Evolutionary conservation across 495 filamentous ascomycete species (phyloP), one percentile per base, ranked within the genome.

Genomic region (Aspergillus funiculosus): DNA sequence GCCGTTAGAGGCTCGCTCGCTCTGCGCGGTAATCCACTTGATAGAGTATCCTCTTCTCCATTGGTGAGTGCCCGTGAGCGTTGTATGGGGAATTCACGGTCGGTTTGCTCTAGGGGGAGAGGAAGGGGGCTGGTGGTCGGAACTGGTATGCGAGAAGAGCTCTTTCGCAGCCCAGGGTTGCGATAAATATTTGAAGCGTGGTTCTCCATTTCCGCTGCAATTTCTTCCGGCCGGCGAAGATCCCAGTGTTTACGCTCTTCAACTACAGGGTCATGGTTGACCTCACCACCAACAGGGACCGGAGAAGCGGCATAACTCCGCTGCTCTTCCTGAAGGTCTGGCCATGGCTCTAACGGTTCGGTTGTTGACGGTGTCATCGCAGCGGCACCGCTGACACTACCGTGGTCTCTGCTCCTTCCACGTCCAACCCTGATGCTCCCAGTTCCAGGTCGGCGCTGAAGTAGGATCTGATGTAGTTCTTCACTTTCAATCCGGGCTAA

Each of bases 401-500:
- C 64, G 4, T 63, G 61, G 38, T 78, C 79, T 66, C 73, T 72
- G 51, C 72, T 79, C 28, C 68, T 69, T 39, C 64, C 79, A 48
- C 68, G 73, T 51, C 69, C 69, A 15, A 62, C 66, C 53, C 78
- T 78, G 56, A 24, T 40, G 9, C 80, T 87, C 34, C 82, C 76
- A 35, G 80, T 73, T 22, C 67, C 61, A 17, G 64, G 67, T 32
- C 72, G 71, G 27, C 77, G 80, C 8, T 83, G 79, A 18, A 89
- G 69, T 26, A 79, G 67, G 46, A 91, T 80, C 58, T 87, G 87
- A 54, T 94, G 87, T 50, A 96, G 71, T 62, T 98, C 92, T 63
- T 88, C 77, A 57, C 76, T 95, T 70, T 98, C 92, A 54, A 98
- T 98, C 59, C 80, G 77, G 24, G 88, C 90, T 35, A 98, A 67